Evolutionary conservation across 305 asterid species (phyloP), one percentile per base, ranked within the genome.

Genomic region (Coffea humblotiana): DNA sequence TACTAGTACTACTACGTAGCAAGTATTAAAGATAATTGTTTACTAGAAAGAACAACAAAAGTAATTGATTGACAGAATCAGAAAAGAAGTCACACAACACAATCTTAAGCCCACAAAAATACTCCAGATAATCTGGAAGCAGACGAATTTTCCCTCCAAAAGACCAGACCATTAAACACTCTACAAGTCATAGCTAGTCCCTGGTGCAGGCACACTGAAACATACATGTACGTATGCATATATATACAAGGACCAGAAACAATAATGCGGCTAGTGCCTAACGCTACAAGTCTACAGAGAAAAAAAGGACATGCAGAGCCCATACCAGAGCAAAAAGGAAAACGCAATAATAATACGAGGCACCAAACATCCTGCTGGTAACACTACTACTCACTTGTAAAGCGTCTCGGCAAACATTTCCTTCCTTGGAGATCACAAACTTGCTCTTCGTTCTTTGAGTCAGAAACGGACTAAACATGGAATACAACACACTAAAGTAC

Each of bases 361-460:
- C 4, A 54, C 2, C 32, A 71, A 23, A 40, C 29, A 77, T 32
- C 32, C 32, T 32, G 1, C 32, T 32, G n/a, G 32, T 32, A 32
- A 1, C 32, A 32, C 32, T 29, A 32, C 32, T 47, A 78, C 90
- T 78, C 74, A 94, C 99, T 92, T 95, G 96, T 94, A 94, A 77
- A 96, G 94, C 14, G 98, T 90, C 82, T 92, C 96, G 18, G 98
- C 94, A 78, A 78, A 84, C 96, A 83, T 89, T 91, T 79, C 99
- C 98, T 81, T 96, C 99, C 94, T 91, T 96, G 84, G 98, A 90
- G 81, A 96, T 90, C 45, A 96, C 97, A 77, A 96, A 96, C 78
- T 96, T 96, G 83, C 97, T 92, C 94, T 96, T 96, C 63, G 99
- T 96, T 84, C 99, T 88, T 82, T 92, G 98, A 43, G 99, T 96